Percentiles rank a stretch among this genome's conserved stretches.
phyloP scores from a whole-genome alignment of 345 rosid genomes.

The Salix purpurea region DNA sequence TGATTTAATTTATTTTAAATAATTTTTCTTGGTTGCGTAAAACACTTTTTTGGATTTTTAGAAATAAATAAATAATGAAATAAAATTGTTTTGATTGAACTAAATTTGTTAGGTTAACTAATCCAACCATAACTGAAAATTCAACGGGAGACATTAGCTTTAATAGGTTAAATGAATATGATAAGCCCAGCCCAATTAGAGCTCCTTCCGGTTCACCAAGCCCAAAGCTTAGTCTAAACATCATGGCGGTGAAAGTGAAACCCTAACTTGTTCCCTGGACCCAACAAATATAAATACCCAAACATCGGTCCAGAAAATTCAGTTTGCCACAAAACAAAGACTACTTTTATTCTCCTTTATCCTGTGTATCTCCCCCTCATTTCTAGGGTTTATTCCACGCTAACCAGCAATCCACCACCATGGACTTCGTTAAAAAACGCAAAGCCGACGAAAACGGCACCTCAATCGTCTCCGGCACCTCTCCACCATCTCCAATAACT shows the following conservation, averaged over 20 bases:
- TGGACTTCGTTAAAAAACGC: slow-evolving; percentile 32
- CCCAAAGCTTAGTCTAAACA: background rate
- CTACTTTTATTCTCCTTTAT: background rate
- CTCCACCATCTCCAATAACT: background rate
- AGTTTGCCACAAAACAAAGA: background rate
- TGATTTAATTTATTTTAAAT: too few relatives aligned
- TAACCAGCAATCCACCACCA: background rate
- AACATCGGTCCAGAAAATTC: background rate
- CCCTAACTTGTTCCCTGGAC: background rate
- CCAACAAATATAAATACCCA: background rate
- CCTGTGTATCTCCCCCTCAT: background rate
- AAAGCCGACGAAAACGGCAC: slow-evolving; percentile 29
- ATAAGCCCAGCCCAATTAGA: background rate
- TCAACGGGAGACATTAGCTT: too few relatives aligned
- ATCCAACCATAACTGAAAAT: too few relatives aligned
- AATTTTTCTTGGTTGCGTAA: too few relatives aligned
- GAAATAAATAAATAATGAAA: too few relatives aligned
- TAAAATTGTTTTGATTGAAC: too few relatives aligned
- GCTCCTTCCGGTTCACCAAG: background rate
- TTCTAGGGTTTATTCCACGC: background rate
- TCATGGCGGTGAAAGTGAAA: background rate
- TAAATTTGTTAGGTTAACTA: too few relatives aligned
- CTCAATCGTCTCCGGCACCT: background rate
- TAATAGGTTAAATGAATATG: too few relatives aligned
- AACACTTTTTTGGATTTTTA: too few relatives aligned